Evolutionary conservation across 108 stramenopile genomes (phyloP).

Genomic region (Skeletonema potamos): DNA sequence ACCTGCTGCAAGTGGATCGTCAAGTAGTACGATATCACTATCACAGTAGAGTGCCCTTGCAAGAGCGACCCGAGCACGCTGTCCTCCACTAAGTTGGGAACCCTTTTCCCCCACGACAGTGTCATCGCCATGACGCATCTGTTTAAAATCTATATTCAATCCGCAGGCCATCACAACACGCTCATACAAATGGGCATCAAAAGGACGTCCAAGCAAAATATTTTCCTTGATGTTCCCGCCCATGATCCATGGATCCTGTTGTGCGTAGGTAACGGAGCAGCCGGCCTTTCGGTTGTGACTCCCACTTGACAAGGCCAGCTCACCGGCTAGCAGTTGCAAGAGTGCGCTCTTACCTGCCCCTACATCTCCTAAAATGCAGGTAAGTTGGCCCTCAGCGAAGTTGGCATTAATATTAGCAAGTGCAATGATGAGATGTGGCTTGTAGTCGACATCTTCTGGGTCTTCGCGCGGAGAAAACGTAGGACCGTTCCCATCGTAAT

Average conservation of each 20-base stretch:
- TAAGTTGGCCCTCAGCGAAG: slow-evolving; percentile 34
- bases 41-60: slow-evolving; percentile 40
- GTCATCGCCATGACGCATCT: slow-evolving; percentile 55
- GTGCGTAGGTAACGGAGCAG: slow-evolving; percentile 63
- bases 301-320: slow-evolving; percentile 44
- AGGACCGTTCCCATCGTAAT: neutral
- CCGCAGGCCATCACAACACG: slow-evolving; percentile 63
- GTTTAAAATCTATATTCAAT: slow-evolving; percentile 56
- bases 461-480: neutral
- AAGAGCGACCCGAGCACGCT: slow-evolving; percentile 46
- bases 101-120: slow-evolving; percentile 86
- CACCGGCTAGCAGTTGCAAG: slow-evolving; percentile 56
- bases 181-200: slow-evolving; percentile 49
- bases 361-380: slow-evolving; percentile 63
- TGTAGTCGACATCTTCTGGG: neutral
- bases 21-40: slow-evolving; percentile 67
- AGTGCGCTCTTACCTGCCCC: slow-evolving; percentile 69
- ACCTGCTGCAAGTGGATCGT: slow-evolving; percentile 68
- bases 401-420: slow-evolving; percentile 11
- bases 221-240: slow-evolving; percentile 75
- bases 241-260: slow-evolving; percentile 85
- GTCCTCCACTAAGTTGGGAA: slow-evolving; percentile 51
- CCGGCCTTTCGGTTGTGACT: slow-evolving; percentile 21
- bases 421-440: neutral
- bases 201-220: slow-evolving; percentile 60